Base-by-base conservation (phyloP, 129 eudicot genomes). In the Pulicaria dysenterica region DNA sequence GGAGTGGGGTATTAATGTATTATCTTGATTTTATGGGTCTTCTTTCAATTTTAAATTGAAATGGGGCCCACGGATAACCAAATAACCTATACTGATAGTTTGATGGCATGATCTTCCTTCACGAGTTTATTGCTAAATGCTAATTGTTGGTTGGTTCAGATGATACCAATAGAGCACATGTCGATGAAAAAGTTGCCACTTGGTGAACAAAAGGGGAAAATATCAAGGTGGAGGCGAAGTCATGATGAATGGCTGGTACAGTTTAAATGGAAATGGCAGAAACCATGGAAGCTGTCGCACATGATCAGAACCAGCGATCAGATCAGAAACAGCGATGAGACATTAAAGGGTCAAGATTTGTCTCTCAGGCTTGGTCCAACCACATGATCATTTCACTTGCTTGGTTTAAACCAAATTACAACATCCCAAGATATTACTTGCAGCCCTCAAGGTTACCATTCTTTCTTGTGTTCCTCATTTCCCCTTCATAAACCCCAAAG, bases 191-290 rank as follows among this genome's bases (percentile, higher is more conserved):
- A 89, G 73, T 47, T 80, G 70, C 80, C 85, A 69, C 83, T 77
- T 56, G 81, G 60, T 3, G 91, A 89, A 59, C 91, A 85, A 34
- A 85, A 82, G 41, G 91, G 96, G 15, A 87, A 87, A 73, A 14
- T 90, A 78, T 78, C 82, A 74, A 87, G 91, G 71, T 90, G 91
- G 96, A 90, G 83, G 61, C 85, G 96, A 73, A 85, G 95, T 69
- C 95, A 90, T 74, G 95, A 87, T 51, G 95, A 85, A 68, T 90
- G 96, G 96, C 79, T 87, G 59, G 60, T 87, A 41, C 91, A 90
- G 87, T 90, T 90, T 79, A 90, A 90, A 78, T 90, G 96, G 96
- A 90, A 87, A 77, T 90, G 96, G 96, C 96, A 90, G 78, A 90
- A 90, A 74, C 95, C 96, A 15, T 90, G 96, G 96, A 87, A 76